Evolutionary conservation across 148 eudicot species (phyloP).

Genomic region (Camellia sinensis): DNA sequence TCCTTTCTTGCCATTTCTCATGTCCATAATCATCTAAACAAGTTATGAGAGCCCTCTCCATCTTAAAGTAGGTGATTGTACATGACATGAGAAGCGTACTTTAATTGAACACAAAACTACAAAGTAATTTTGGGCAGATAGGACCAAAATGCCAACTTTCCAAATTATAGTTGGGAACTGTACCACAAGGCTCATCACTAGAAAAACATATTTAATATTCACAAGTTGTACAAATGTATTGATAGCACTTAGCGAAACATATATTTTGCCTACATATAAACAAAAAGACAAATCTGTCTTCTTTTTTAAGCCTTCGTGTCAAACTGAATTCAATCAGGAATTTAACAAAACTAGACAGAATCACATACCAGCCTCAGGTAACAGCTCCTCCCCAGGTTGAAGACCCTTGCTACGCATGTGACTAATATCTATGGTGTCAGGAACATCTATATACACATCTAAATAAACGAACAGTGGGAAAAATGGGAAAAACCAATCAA

Average conservation of each 20-base stretch:
- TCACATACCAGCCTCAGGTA: slow-evolving; percentile 77
- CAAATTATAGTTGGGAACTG: neutral
- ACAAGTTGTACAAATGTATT: neutral
- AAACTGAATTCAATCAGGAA: neutral
- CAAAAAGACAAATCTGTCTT: neutral
- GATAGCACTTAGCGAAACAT: neutral
- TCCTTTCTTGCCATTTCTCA: no score
- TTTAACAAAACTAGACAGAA: neutral
- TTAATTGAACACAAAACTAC: neutral
- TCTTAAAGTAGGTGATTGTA: neutral
- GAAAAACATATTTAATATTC: no score
- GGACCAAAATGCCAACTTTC: neutral
- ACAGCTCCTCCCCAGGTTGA: slow-evolving; percentile 92
- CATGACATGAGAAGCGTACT: neutral
- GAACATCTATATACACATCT: slow-evolving; percentile 98
- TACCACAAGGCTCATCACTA: neutral
- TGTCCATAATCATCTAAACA: no score
- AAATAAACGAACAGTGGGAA: slow-evolving; percentile 19
- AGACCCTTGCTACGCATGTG: slow-evolving; percentile 93
- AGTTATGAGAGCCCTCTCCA: no score
- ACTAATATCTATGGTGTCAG: slow-evolving; percentile 84
- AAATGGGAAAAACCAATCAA: neutral
- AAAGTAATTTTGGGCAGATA: neutral
- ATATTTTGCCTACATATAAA: neutral
- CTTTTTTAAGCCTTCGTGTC: no score